These are phyloP conservation scores for Tuctoria greenei DNA, from an alignment of 176 grass and related monocot species.

Conservation along the genomic window DNA sequence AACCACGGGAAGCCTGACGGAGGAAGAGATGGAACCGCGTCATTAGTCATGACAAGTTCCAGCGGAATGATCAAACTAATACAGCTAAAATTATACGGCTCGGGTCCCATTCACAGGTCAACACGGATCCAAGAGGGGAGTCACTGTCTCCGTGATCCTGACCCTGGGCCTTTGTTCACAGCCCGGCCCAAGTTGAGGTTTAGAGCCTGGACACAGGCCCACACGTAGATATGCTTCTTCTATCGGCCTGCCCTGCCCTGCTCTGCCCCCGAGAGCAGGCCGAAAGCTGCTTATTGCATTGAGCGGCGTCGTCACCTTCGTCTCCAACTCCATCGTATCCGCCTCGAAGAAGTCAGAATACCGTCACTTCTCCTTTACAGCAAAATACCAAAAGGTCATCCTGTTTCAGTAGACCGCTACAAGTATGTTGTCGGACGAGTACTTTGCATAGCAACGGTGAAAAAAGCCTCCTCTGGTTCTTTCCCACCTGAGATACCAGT, in stretches of 20 bases:
- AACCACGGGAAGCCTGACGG: not conserved
- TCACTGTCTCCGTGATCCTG: not conserved
- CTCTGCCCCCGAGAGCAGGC: not conserved
- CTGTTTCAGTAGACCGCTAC: not conserved
- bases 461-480: not conserved
- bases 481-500: not conserved
- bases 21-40: not conserved
- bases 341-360: not conserved
- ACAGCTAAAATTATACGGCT: not conserved
- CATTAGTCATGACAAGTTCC: not conserved
- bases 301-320: not conserved
- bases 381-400: not conserved
- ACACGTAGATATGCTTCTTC: not conserved
- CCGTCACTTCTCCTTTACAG: not conserved
- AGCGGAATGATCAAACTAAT: not conserved
- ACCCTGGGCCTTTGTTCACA: not conserved
- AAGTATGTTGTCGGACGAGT: no score
- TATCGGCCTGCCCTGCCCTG: not conserved
- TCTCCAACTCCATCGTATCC: no score
- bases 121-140: not conserved
- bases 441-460: not conserved
- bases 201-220: no score
- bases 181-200: not conserved
- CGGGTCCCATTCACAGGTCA: not conserved
- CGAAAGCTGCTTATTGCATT: not conserved